phyloP scores from a whole-genome alignment of 345 rosid genomes.

The Boechera divaricarpa region DNA sequence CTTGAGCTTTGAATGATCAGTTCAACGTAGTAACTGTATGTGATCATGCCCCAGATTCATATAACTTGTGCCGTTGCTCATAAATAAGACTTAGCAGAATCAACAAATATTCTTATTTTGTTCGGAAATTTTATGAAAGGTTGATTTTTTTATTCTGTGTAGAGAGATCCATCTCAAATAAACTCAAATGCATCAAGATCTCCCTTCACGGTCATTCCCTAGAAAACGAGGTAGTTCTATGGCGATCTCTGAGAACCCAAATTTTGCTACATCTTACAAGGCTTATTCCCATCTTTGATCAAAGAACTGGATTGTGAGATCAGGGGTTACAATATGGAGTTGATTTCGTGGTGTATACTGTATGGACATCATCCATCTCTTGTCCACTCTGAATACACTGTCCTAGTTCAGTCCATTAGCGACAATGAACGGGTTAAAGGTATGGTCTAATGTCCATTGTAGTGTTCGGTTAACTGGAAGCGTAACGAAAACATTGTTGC shows the following conservation, averaged over 20 bases:
- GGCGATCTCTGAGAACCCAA: conserved; percentile 53
- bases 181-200: conserved; percentile 62
- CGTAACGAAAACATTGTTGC: conserved; percentile 64
- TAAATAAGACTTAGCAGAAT: no score
- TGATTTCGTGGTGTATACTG: conserved; percentile 65
- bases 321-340: conserved; percentile 70
- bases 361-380: conserved; percentile 44
- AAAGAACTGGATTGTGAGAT: conserved; percentile 73
- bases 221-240: conserved; percentile 45
- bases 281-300: conserved; percentile 67
- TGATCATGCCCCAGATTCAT: no score
- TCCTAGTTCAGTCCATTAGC: not conserved
- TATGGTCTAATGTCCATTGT: conserved; percentile 36
- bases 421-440: conserved; percentile 2
- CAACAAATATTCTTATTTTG: not conserved
- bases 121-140: no score
- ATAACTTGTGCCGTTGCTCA: not conserved
- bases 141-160: not conserved
- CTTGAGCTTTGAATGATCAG: not conserved
- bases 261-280: conserved; percentile 59
- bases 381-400: conserved; percentile 19
- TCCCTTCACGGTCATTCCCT: conserved; percentile 29
- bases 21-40: no score
- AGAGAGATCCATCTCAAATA: conserved; percentile 35
- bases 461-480: conserved; percentile 63